phyloP scores from a whole-genome alignment of 2,329 filamentous ascomycete genomes.

The Ophiostoma tasmaniense region DNA sequence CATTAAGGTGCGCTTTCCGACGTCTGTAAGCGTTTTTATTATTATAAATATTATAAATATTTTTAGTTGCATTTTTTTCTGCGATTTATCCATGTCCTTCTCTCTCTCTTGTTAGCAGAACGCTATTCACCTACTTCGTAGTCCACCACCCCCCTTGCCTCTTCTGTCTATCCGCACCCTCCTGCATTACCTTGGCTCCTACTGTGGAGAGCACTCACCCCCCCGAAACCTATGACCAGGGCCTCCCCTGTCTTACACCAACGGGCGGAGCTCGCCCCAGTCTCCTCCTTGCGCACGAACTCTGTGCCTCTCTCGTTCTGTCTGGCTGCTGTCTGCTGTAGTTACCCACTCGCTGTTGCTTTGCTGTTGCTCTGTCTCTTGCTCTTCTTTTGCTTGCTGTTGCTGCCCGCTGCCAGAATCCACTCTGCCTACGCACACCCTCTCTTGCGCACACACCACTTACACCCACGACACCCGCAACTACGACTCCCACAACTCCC shows the following conservation, averaged over 20 bases:
- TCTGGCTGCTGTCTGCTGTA: not conserved
- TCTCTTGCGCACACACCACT: not conserved
- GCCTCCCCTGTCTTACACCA: slow-evolving; percentile 14
- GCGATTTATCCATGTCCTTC: not conserved
- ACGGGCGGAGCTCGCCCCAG: slow-evolving; percentile 15
- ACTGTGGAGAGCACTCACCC: slow-evolving; percentile 8
- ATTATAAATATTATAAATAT: not conserved
- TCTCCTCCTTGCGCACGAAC: slow-evolving; percentile 12
- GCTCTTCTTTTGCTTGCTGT: not conserved
- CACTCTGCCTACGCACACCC: slow-evolving; percentile 1
- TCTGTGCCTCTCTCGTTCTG: slow-evolving; percentile 1
- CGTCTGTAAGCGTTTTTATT: not conserved
- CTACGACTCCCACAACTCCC: not conserved
- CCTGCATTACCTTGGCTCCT: slow-evolving; percentile 15
- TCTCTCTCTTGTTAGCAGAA: not conserved
- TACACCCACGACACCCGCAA: not conserved
- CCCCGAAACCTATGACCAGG: slow-evolving; percentile 12
- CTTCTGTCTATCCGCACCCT: slow-evolving; percentile 7
- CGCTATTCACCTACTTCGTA: not conserved
- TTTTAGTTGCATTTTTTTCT: not conserved
- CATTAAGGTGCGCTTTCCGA: slow-evolving; percentile 1
- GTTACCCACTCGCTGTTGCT: not conserved
- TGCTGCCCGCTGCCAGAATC: not conserved
- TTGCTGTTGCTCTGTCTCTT: not conserved
- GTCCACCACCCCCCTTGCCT: not conserved